phyloP scores from a whole-genome alignment of 805 yeast genomes.

The Saccharomycopsis olivae region DNA sequence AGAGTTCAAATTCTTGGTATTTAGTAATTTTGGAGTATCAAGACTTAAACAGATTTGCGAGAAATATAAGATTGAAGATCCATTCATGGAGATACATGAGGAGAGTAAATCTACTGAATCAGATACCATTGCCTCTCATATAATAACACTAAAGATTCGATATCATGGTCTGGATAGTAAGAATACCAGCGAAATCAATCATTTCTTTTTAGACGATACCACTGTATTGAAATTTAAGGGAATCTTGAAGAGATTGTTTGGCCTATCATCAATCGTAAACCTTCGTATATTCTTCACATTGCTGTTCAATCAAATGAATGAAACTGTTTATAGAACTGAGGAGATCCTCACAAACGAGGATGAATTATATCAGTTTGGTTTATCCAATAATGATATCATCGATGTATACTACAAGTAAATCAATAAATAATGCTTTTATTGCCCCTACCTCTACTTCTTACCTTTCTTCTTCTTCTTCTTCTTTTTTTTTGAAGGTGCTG shows the following conservation, averaged over 20 bases:
- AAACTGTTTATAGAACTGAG: slow-evolving; percentile 1
- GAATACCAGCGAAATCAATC: neutral
- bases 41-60: slow-evolving; percentile 19
- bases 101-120: neutral
- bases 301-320: slow-evolving; percentile 1
- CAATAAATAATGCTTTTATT: too few relatives aligned
- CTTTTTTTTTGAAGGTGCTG: too few relatives aligned
- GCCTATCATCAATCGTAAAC: slow-evolving; percentile 2
- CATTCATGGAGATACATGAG: neutral
- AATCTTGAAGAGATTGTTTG: slow-evolving; percentile 2
- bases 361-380: slow-evolving; percentile 4
- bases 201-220: slow-evolving; percentile 1
- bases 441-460: too few relatives aligned
- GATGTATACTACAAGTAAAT: slow-evolving; percentile 11
- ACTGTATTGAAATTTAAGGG: slow-evolving; percentile 11
- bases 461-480: too few relatives aligned
- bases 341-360: slow-evolving; percentile 1
- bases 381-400: slow-evolving; percentile 5
- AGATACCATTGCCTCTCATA: neutral
- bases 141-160: slow-evolving; percentile 1
- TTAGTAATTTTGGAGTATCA: slow-evolving; percentile 7
- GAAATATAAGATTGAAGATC: neutral
- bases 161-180: neutral
- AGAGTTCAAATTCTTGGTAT: neutral
- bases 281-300: slow-evolving; percentile 7